Evolutionary conservation across 202 grass and related monocot genomes (phyloP), one percentile per base, ranked within the genome.

Genomic region (Carex sylvatica): DNA sequence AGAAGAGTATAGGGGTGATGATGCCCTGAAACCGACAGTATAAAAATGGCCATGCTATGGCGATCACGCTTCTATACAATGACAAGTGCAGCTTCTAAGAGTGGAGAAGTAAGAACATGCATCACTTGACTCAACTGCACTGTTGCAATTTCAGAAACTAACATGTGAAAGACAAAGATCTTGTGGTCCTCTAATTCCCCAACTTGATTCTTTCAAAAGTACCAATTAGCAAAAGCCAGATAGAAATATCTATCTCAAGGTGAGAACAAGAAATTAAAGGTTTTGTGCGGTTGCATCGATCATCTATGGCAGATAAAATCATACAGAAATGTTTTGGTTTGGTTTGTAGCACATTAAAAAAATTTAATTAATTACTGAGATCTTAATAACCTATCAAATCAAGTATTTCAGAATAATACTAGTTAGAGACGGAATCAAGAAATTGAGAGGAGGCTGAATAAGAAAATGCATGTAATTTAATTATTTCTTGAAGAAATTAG

Each of bases 21-120:
- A 81, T 81, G 79, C 38, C 4, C 9, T 68, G n/a, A 19, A 81
- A 81, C 79, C 6, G 79, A 81, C 79, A 81, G 63, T 64, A 65
- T 51, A 67, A 65, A 81, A 81, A 81, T 53, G 61, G 79, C 61
- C 61, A 49, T 81, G 79, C 23, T 81, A 28, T 81, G 79, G 20
- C 23, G 12, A 81, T 67, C 79, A 81, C 79, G 79, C 79, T 40
- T 68, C 36, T 54, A 18, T 51, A 8, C 42, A 65, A 18, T 66
- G 61, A 68, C 79, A 66, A 30, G 63, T 81, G 33, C 61, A 53
- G 44, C 61, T 81, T 81, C 79, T 81, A 81, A 81, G 79, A 81
- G 16, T 31, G 63, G 61, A 52, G 63, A 81, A 24, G n/a, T 19
- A 51, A 68, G 61, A 68, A 81, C 79, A 81, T 65, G 56, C 79